These are phyloP conservation scores for Gryganskiella cystojenkinii DNA, from an alignment of 192 early-diverging fungal species.

Conservation along the genomic window DNA sequence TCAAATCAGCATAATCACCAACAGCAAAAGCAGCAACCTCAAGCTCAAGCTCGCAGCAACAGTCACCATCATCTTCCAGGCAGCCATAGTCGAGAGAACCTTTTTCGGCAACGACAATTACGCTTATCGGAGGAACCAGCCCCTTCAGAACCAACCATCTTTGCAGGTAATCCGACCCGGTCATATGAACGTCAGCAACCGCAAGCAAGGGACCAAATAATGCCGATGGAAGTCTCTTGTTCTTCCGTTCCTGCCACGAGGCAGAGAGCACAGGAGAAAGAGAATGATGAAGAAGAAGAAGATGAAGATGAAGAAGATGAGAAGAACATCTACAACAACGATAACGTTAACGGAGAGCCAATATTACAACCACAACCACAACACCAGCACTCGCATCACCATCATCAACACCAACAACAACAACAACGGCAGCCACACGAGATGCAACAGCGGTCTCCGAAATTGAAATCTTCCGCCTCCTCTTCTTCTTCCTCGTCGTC, in stretches of 20 bases:
- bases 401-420: neutral
- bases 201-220: neutral
- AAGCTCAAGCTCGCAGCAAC: slow-evolving; percentile 23
- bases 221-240: neutral
- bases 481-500: no score
- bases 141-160: slow-evolving; percentile 12
- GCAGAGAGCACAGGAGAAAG: neutral
- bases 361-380: neutral
- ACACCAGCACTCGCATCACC: neutral
- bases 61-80: neutral
- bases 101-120: neutral
- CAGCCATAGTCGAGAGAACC: no score
- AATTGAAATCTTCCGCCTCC: neutral
- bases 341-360: neutral
- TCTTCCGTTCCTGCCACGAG: neutral
- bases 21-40: slow-evolving; percentile 10
- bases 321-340: neutral
- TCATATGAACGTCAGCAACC: slow-evolving; percentile 12
- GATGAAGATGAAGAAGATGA: slow-evolving; percentile 5
- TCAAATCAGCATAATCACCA: neutral
- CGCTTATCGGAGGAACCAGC: slow-evolving; percentile 6
- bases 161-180: neutral
- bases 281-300: neutral
- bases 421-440: neutral
- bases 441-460: neutral